Evolutionary conservation across 805 yeast genomes (phyloP).

Genomic region (Ogataea henricii): DNA sequence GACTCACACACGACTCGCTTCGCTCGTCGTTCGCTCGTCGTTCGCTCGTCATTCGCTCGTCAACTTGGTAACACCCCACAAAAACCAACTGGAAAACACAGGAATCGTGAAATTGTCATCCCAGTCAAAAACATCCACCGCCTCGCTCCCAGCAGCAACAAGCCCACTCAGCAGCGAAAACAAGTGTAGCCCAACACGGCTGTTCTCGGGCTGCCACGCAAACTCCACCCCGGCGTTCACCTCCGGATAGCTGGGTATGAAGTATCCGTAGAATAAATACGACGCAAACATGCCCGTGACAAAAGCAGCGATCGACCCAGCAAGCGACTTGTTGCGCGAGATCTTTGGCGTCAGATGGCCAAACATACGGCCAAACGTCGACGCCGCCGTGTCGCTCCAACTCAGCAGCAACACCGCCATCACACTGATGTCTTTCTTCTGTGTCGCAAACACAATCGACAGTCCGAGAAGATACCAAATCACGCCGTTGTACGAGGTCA

Average conservation of each 20-base stretch:
- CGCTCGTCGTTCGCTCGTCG: background rate
- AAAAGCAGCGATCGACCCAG: constrained; percentile 90
- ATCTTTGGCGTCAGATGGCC: constrained; percentile 84
- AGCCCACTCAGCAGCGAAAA: constrained; percentile 70
- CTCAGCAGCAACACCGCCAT: constrained; percentile 78
- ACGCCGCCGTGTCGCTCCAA: constrained; percentile 98
- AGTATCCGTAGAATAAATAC: constrained; percentile 67
- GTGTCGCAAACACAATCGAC: constrained; percentile 63
- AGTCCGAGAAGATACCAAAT: constrained; percentile 86
- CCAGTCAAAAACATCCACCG: constrained; percentile 69
- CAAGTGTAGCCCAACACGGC: constrained; percentile 52
- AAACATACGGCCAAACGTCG: constrained; percentile 84
- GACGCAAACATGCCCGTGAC: constrained; percentile 68
- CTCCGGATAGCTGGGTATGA: constrained; percentile 62
- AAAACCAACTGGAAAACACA: constrained; percentile 70
- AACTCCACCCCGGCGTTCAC: constrained; percentile 55
- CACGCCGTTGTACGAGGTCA: constrained; percentile 75
- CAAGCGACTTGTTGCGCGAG: constrained; percentile 74
- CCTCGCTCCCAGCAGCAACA: constrained; percentile 85
- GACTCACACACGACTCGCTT: background rate
- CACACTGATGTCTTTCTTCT: constrained; percentile 79
- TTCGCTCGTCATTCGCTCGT: constrained; percentile 7
- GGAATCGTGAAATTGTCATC: constrained; percentile 98
- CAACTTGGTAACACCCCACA: constrained; percentile 35
- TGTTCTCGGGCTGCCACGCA: constrained; percentile 64